These are phyloP conservation scores for Paecilomyces dactylethromorphus DNA, from an alignment of 2,329 filamentous ascomycete species.

Conservation along the genomic window DNA sequence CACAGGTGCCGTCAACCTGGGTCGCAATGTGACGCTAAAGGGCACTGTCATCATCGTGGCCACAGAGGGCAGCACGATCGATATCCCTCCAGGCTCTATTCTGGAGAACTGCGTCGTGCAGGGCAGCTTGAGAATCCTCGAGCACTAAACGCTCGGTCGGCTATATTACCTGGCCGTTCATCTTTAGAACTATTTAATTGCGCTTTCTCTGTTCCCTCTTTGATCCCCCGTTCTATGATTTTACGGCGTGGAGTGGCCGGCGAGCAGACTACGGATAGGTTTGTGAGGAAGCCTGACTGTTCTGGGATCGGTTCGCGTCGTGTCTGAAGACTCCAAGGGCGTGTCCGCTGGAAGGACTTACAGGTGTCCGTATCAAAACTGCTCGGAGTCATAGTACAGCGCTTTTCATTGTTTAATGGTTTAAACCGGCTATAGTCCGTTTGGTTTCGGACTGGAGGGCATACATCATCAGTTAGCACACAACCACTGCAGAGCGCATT, in stretches of 20 bases:
- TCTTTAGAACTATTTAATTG: background rate
- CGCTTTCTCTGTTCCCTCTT: background rate
- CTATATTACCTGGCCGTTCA: background rate
- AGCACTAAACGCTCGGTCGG: slow-evolving; percentile 47
- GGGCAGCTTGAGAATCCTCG: slow-evolving; percentile 74
- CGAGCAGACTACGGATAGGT: background rate
- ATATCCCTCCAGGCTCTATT: slow-evolving; percentile 92
- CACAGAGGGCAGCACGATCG: slow-evolving; percentile 95
- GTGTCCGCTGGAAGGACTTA: background rate
- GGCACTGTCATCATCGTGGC: slow-evolving; percentile 98
- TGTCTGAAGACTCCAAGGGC: background rate
- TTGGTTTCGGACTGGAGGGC: background rate
- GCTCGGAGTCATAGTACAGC: background rate
- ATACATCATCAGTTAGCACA: background rate
- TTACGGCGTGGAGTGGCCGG: background rate
- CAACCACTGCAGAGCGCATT: background rate
- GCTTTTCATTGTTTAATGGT: background rate
- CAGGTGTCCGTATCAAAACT: background rate
- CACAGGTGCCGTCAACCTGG: slow-evolving; percentile 93
- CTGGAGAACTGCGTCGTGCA: slow-evolving; percentile 99
- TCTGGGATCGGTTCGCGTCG: background rate
- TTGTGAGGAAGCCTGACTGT: background rate
- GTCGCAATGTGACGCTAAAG: slow-evolving; percentile 91
- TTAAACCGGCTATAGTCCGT: background rate
- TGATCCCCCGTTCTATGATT: background rate